Base-by-base conservation (phyloP, 371 early-diverging fungal species). In the Polyrhizophydium stewartii region DNA sequence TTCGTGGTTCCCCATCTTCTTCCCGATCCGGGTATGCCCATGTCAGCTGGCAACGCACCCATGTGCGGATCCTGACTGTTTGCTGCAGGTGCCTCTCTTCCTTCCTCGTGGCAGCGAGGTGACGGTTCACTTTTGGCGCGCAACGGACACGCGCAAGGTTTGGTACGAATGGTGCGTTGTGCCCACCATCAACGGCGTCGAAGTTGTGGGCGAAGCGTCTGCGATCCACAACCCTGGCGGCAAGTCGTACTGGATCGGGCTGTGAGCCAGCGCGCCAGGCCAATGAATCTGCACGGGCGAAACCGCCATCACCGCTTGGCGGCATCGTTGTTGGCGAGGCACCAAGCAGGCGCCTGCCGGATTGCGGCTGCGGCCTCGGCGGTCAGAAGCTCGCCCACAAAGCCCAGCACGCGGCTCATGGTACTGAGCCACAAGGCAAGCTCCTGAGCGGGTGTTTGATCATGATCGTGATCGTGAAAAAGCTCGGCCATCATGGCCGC, bases 1-100 rank as follows among this genome's bases (percentile, higher is more conserved):
- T 64, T 90, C 91, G 64, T 97, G 98, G 98, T 97, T 97, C 74
- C 96, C 97, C 0, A 89, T 97, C 56, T 95, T 83, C 66, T 95
- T 97, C 71, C 97, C 96, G 3, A 45, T 96, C 51, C 75, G 81
- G 76, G 82, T 47, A 47, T 16, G 28, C 16, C 35, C 3, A 35
- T 35, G 35, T 3, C 35, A 7, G 35, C 13, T 3, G 35, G 35
- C 35, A 35, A 13, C 13, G 35, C n/a, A 35, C 35, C 13, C 7
- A 35, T 35, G 7, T 35, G 35, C 13, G 7, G 16, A 47, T 47
- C 7, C 49, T 47, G 22, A 25, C 49, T 25, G 43, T 52, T 56
- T n/a, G 45, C 30, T 33, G 27, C 68, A 79, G 75, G 77, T 71
- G 2, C 97, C 96, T 1, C 56, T 94, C 22, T 77, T 81, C 60